Percentiles rank a stretch among this genome's conserved stretches.
These are phyloP conservation scores for Penicillium sp. DNA, from an alignment of 2,329 filamentous ascomycete species.

Conservation along the genomic window DNA sequence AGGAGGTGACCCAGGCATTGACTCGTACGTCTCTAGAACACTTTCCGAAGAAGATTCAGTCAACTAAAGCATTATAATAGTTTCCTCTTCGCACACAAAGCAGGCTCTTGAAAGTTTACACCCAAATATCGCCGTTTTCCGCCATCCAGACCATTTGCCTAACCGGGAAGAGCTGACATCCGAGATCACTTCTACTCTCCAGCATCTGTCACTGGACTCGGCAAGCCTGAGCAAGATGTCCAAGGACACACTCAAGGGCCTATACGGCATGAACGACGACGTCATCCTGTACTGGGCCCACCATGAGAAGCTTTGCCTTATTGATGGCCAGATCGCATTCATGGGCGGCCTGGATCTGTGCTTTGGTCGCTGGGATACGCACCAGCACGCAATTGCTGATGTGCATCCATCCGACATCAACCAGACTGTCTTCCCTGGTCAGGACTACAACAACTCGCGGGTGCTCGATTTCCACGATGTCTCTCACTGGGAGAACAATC, in stretches of 20 bases:
- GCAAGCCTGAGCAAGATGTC: slow-evolving; percentile 63
- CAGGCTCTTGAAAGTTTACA: slow-evolving; percentile 72
- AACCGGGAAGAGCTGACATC: slow-evolving; percentile 66
- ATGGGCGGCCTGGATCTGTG: slow-evolving; percentile 90
- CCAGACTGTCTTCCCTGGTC: slow-evolving; percentile 76
- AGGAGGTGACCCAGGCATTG: slow-evolving; percentile 78
- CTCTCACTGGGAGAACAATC: slow-evolving; percentile 76
- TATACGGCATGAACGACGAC: slow-evolving; percentile 79
- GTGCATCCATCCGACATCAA: slow-evolving; percentile 75
- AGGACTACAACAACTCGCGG: slow-evolving; percentile 88
- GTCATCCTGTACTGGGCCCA: slow-evolving; percentile 89
- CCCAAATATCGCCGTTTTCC: slow-evolving; percentile 81
- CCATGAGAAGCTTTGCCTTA: slow-evolving; percentile 82
- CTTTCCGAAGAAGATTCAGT: background rate
- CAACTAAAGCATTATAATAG: slow-evolving; percentile 34
- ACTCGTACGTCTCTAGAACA: slow-evolving; percentile 60
- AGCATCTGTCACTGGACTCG: slow-evolving; percentile 55
- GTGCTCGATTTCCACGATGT: slow-evolving; percentile 80
- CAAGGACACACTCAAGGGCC: slow-evolving; percentile 67
- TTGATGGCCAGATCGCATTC: slow-evolving; percentile 77
- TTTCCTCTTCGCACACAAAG: slow-evolving; percentile 72
- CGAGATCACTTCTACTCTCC: slow-evolving; percentile 54
- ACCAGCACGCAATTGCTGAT: slow-evolving; percentile 80
- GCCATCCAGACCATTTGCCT: slow-evolving; percentile 83
- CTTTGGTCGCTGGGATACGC: slow-evolving; percentile 86